Evolutionary conservation across 805 yeast species (phyloP).

Genomic region (Ogataea methanolica): DNA sequence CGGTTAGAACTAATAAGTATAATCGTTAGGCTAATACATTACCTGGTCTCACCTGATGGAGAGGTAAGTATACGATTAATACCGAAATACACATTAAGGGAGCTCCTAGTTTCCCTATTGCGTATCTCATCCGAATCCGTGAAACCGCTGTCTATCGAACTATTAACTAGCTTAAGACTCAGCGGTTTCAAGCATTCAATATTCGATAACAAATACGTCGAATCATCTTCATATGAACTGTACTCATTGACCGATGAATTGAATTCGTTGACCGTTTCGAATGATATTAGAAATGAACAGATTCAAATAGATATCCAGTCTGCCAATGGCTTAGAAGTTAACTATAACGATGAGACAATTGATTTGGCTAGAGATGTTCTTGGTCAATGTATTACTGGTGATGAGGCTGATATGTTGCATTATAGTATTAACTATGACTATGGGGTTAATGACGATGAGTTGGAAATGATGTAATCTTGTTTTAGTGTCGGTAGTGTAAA

Average conservation of each 20-base stretch:
- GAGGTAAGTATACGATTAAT: constrained; percentile 21
- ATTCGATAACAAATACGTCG: constrained; percentile 17
- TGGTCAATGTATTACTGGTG: constrained; percentile 63
- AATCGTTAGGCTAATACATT: constrained; percentile 36
- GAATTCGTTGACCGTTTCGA: constrained; percentile 12
- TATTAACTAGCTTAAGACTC: constrained; percentile 19
- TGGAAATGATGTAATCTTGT: constrained; percentile 7
- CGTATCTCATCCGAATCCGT: constrained; percentile 30
- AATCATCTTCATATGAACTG: constrained; percentile 32
- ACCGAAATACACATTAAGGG: constrained; percentile 25
- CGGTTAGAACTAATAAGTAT: constrained; percentile 38
- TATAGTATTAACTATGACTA: constrained; percentile 52
- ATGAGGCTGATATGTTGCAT: constrained; percentile 74
- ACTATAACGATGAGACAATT: constrained; percentile 57
- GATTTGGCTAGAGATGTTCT: constrained; percentile 69
- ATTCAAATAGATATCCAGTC: constrained; percentile 24
- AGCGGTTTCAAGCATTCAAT: constrained; percentile 9
- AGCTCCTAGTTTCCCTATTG: constrained; percentile 26
- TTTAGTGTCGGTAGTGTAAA: too few relatives aligned
- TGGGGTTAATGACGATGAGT: constrained; percentile 19
- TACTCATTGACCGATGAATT: constrained; percentile 21
- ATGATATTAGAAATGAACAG: constrained; percentile 28
- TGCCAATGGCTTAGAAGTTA: constrained; percentile 58
- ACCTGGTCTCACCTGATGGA: constrained; percentile 28
- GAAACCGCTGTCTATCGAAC: constrained; percentile 21